Conservation (phyloP, 805 yeast species). For the Ogataea nakhonphanomensis region DNA sequence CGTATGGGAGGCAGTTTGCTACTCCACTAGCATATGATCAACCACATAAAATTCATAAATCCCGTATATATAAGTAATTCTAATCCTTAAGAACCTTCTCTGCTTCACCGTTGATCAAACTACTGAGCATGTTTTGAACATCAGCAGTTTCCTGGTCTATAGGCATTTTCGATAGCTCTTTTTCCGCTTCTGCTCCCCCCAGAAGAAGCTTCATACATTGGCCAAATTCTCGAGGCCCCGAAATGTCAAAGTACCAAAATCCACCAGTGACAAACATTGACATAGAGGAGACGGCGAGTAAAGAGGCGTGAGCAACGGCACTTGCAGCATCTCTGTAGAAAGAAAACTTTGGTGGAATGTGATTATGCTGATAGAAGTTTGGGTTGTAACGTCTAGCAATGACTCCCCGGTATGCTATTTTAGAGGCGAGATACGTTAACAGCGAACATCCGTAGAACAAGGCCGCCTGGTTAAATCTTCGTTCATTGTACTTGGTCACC, state of each 20-base stretch:
- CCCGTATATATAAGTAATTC: conserved; percentile 6
- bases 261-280: conserved; percentile 71
- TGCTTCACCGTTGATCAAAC: conserved; percentile 15
- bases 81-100: conserved; percentile 8
- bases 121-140: conserved; percentile 44
- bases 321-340: conserved; percentile 79
- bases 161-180: conserved; percentile 41
- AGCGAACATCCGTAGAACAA: conserved; percentile 71
- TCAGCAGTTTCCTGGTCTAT: conserved; percentile 58
- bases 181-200: conserved; percentile 66
- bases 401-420: conserved; percentile 74
- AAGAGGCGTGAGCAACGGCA: conserved; percentile 79
- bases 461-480: conserved; percentile 70
- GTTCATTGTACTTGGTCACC: conserved; percentile 49
- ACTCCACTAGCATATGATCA: no score
- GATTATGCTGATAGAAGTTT: conserved; percentile 76
- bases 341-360: conserved; percentile 78
- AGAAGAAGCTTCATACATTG: conserved; percentile 56
- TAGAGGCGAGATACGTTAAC: conserved; percentile 64
- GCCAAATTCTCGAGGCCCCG: conserved; percentile 67
- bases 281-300: conserved; percentile 67
- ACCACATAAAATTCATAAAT: background rate
- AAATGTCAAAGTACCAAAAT: conserved; percentile 78
- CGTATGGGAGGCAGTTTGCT: no score
- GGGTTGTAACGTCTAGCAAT: conserved; percentile 72